Evolutionary conservation across 257 asterid species (phyloP).

Genomic region (Solanum bulbocastanum): DNA sequence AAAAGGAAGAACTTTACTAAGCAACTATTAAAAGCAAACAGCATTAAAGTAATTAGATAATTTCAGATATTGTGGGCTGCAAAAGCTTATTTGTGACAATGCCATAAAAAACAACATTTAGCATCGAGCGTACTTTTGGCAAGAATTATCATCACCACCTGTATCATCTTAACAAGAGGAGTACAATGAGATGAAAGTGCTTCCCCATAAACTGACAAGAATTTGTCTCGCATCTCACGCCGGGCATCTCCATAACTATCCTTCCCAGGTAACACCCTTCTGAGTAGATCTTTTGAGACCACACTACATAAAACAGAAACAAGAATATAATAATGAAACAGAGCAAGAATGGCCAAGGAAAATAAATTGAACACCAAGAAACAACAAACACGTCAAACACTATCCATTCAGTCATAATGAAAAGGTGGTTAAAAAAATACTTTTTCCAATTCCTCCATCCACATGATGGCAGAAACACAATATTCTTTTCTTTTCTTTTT

Average conservation of each 20-base stretch:
- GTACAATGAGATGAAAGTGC: constrained; percentile 72
- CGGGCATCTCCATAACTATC: constrained; percentile 59
- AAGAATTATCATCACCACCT: constrained; percentile 53
- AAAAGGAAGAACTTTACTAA: not conserved
- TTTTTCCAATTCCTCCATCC: not conserved
- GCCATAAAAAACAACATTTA: not conserved
- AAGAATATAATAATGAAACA: not conserved
- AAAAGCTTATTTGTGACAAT: not conserved
- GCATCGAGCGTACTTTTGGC: not conserved
- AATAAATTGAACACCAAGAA: not conserved
- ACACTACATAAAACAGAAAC: constrained; percentile 24
- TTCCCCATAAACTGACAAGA: constrained; percentile 54
- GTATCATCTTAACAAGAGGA: constrained; percentile 76
- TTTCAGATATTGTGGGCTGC: not conserved
- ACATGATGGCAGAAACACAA: not conserved
- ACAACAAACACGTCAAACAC: not conserved
- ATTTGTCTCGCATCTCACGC: constrained; percentile 42
- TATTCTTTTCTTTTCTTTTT: not conserved
- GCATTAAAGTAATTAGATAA: not conserved
- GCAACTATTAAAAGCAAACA: not conserved
- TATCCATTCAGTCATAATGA: not conserved
- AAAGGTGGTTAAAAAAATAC: not conserved
- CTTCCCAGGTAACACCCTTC: constrained; percentile 40
- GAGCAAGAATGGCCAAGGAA: not conserved
- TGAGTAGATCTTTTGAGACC: constrained; percentile 73